A percentile compares a stretch with the other conserved stretches of the same genome.
Conservation (phyloP, 352 stramenopile species). For the Phytophthora foliorum region DNA sequence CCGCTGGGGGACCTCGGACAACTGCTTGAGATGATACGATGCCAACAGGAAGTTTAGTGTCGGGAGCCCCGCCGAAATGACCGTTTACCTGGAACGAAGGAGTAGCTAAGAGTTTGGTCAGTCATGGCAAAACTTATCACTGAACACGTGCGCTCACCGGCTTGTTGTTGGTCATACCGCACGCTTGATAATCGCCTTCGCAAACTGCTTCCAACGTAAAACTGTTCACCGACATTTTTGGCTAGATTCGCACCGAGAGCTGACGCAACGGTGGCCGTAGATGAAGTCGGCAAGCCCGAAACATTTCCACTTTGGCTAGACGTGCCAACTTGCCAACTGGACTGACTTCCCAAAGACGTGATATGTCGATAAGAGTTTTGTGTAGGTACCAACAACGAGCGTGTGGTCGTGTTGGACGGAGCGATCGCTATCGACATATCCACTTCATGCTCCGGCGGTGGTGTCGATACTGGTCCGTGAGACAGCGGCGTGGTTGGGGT, state of each 20-base stretch:
- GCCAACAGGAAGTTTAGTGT: slow-evolving; percentile 42
- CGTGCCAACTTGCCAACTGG: slow-evolving; percentile 33
- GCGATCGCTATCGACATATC: slow-evolving; percentile 56
- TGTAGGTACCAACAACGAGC: slow-evolving; percentile 41
- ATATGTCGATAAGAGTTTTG: slow-evolving; percentile 28
- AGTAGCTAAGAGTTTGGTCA: slow-evolving; percentile 16
- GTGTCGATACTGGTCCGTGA: slow-evolving; percentile 29
- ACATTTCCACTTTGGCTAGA: slow-evolving; percentile 5
- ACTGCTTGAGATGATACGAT: slow-evolving; percentile 62
- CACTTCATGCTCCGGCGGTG: slow-evolving; percentile 44
- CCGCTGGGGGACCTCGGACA: slow-evolving; percentile 40
- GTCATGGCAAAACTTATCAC: background rate
- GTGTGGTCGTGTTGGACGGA: slow-evolving; percentile 57
- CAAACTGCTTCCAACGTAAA: slow-evolving; percentile 46
- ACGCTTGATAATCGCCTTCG: slow-evolving; percentile 58
- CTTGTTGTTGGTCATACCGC: slow-evolving; percentile 65
- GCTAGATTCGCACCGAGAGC: slow-evolving; percentile 38
- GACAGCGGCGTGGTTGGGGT: slow-evolving; percentile 29
- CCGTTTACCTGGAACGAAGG: slow-evolving; percentile 29
- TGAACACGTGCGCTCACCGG: slow-evolving; percentile 27
- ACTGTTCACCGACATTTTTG: slow-evolving; percentile 39
- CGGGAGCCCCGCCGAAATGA: slow-evolving; percentile 12
- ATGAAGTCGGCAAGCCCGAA: slow-evolving; percentile 29
- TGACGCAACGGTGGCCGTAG: slow-evolving; percentile 63
- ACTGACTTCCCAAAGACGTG: slow-evolving; percentile 21